Percentiles rank a stretch among this genome's conserved stretches.
Conservation (phyloP, 2,329 filamentous ascomycete species). For the Botrytis paeoniae region DNA sequence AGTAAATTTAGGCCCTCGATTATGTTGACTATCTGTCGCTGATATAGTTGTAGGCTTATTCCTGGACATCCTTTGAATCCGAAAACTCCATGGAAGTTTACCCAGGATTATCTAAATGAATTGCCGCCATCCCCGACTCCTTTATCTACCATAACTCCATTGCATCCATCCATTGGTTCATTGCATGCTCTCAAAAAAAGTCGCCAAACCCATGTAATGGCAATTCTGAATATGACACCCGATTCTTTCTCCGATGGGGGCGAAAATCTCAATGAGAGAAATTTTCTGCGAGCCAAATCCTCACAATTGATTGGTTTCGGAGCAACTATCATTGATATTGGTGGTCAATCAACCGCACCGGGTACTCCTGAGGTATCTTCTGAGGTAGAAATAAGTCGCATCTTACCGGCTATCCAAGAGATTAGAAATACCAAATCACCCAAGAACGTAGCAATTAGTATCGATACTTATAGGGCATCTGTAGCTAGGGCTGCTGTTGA, state of each 20-base stretch:
- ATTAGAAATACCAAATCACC: slow-evolving; percentile 67
- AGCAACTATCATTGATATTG: slow-evolving; percentile 84
- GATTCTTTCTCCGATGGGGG: slow-evolving; percentile 97
- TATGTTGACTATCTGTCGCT: slow-evolving; percentile 17
- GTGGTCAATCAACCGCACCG: slow-evolving; percentile 89
- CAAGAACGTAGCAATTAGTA: slow-evolving; percentile 67
- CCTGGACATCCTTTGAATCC: slow-evolving; percentile 53
- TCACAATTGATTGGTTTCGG: slow-evolving; percentile 52
- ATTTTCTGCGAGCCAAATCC: slow-evolving; percentile 33
- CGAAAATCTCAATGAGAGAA: slow-evolving; percentile 41
- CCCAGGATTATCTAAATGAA: slow-evolving; percentile 59
- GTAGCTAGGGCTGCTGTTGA: slow-evolving; percentile 75
- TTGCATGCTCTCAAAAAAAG: slow-evolving; percentile 57
- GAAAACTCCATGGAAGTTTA: slow-evolving; percentile 56
- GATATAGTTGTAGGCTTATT: slow-evolving; percentile 47
- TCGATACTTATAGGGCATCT: slow-evolving; percentile 87
- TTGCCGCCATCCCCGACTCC: slow-evolving; percentile 49
- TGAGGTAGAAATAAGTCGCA: slow-evolving; percentile 71
- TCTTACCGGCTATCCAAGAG: slow-evolving; percentile 73
- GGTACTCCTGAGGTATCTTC: slow-evolving; percentile 64
- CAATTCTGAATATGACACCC: slow-evolving; percentile 89
- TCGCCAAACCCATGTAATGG: slow-evolving; percentile 75
- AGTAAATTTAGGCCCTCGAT: slow-evolving; percentile 49
- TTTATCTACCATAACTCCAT: slow-evolving; percentile 58
- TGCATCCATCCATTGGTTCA: slow-evolving; percentile 48